Evolutionary conservation across 2,329 filamentous ascomycete genomes (phyloP), one percentile per base, ranked within the genome.

Genomic region (Fusarium falciforme): DNA sequence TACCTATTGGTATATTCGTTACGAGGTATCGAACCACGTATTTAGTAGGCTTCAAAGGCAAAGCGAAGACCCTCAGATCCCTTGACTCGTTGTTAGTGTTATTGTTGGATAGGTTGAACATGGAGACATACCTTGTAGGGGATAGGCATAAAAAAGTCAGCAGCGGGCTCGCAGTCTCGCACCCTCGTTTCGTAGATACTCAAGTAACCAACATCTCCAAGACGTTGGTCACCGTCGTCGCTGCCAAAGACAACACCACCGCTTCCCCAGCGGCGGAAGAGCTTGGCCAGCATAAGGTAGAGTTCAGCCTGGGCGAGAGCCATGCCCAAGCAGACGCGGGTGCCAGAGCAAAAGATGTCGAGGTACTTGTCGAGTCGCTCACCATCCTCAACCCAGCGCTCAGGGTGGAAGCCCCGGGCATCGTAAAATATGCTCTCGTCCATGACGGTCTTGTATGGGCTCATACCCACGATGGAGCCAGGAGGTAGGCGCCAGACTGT

Each of bases 91-190:
- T 29, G 70, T 76, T 70, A 71, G 70, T 57, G 59, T 44, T 2
- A 27, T 36, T 33, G 6, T 14, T n/a, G 27, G 7, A 36, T 31
- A 10, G 5, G 10, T 25, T 17, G 31, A 8, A 36, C 9, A 11
- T n/a, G 4, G 10, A 20, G 22, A 63, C 76, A 12, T 47, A 80
- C 80, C 79, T 83, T 83, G 73, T 80, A 83, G 22, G 82, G 82
- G 17, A 84, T 80, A 9, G 82, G 83, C 66, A 84, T 81, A 29
- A 84, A 83, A 63, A 80, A 84, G 62, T 84, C 82, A 25, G 80
- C 78, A 17, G 81, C 82, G 77, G 83, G 79, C 73, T 82, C 78
- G 36, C 79, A 81, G 64, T 83, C 82, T 58, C 77, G 75, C 10
- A 79, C 73, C 38, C 79, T 79, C 14, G 81, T 83, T 66, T 84